phyloP scores from a whole-genome alignment of 805 yeast species.

The Sungouiozyma ichnusensis region DNA sequence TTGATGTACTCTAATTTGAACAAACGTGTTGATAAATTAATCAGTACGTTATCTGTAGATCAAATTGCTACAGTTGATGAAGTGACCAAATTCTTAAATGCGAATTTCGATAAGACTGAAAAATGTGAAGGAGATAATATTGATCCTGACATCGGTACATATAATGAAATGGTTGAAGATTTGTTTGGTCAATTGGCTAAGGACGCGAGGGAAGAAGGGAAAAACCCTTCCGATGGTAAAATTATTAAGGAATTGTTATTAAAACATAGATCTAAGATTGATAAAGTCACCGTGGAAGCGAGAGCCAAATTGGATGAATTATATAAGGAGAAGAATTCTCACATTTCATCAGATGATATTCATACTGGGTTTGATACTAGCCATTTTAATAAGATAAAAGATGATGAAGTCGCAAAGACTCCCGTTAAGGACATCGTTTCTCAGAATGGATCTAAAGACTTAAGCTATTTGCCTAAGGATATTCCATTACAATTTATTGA shows the following conservation, averaged over 20 bases:
- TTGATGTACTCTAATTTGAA: conserved; percentile 74
- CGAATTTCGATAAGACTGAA: conserved; percentile 47
- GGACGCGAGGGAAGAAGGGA: conserved; percentile 42
- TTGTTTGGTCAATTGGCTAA: conserved; percentile 64
- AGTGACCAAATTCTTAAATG: conserved; percentile 35
- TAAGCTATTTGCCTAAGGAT: conserved; percentile 1
- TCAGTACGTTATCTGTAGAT: conserved; percentile 29
- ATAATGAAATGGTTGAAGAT: conserved; percentile 89
- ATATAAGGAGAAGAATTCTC: conserved; percentile 55
- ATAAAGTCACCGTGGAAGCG: conserved; percentile 52
- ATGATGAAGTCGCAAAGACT: too few species aligned
- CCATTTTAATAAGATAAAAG: conserved; percentile 51
- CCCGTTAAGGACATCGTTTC: conserved; percentile 3
- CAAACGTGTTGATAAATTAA: conserved; percentile 55
- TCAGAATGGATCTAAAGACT: too few species aligned
- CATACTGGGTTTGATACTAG: conserved; percentile 89
- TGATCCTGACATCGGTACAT: conserved; percentile 46
- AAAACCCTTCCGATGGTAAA: conserved; percentile 33
- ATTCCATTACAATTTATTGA: conserved; percentile 19
- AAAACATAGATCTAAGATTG: conserved; percentile 63
- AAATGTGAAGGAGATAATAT: conserved; percentile 39
- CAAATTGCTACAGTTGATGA: conserved; percentile 26
- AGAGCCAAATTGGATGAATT: conserved; percentile 56
- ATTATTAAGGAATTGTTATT: conserved; percentile 30
- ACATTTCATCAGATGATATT: conserved; percentile 83